These are phyloP conservation scores for Citrullus colocynthis DNA, from an alignment of 306 rosid species.

Conservation along the genomic window DNA sequence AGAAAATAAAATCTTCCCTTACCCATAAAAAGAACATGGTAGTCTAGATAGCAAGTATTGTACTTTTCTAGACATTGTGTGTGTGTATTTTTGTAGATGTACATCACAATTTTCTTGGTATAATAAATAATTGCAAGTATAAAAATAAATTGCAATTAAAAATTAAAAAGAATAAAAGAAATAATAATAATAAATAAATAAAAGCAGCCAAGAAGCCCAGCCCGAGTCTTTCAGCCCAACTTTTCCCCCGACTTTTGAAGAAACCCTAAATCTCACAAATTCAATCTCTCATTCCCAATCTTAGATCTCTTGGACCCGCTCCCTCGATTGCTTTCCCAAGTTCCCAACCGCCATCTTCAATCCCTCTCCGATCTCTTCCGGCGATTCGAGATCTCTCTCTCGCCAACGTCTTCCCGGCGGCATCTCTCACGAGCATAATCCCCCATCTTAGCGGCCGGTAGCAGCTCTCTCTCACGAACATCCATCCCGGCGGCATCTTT, in stretches of 20 bases:
- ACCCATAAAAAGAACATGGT: too few species aligned
- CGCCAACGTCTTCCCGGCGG: not conserved
- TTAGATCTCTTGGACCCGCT: not conserved
- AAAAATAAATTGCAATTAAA: too few species aligned
- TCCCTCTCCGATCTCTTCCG: not conserved
- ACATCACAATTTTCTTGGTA: too few species aligned
- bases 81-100: too few species aligned
- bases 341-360: not conserved
- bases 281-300: not conserved
- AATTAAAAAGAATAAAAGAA: too few species aligned
- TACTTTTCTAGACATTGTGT: too few species aligned
- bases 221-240: not conserved
- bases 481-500: not conserved
- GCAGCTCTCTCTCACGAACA: not conserved
- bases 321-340: not conserved
- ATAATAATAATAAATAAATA: not conserved
- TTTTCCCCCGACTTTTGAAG: not conserved
- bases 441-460: not conserved
- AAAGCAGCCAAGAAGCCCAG: not conserved
- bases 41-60: too few species aligned
- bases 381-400: not conserved
- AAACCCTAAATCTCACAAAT: slow-evolving; percentile 2
- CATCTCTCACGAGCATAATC: not conserved
- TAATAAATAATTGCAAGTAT: too few species aligned
- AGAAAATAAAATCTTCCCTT: too few species aligned